A percentile compares a stretch with the other conserved stretches of the same genome.
Conservation (phyloP, 352 stramenopile genomes). For the Phytophthora podocarpi region DNA sequence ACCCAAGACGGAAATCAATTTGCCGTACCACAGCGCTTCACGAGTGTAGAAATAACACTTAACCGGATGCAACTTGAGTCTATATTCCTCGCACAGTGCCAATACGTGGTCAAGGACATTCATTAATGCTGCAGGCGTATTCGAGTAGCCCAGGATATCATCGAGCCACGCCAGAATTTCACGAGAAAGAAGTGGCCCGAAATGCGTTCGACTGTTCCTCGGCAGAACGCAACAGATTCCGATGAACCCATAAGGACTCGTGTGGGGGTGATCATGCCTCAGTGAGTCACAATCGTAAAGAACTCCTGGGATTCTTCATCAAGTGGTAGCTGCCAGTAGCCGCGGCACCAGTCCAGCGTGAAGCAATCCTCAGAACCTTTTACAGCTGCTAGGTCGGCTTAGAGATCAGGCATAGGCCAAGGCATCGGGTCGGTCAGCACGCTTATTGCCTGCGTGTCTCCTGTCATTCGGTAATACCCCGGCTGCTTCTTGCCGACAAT, state of each 20-base stretch:
- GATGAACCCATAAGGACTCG: constrained; percentile 4
- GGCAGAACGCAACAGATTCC: constrained; percentile 8
- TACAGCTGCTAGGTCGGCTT: not conserved
- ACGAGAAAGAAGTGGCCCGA: not conserved
- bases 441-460: not conserved
- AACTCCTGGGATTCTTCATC: constrained; percentile 5
- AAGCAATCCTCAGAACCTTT: constrained; percentile 2
- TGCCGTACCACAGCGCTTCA: constrained; percentile 11
- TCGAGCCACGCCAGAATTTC: constrained; percentile 9
- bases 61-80: constrained; percentile 2
- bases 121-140: not conserved
- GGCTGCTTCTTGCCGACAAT: constrained; percentile 8
- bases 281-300: constrained; percentile 5
- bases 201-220: not conserved
- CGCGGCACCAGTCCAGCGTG: constrained; percentile 3
- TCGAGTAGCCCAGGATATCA: constrained; percentile 3
- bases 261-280: constrained; percentile 5
- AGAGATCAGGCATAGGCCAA: constrained; percentile 10
- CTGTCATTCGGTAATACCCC: not conserved
- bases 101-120: not conserved
- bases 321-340: constrained; percentile 12
- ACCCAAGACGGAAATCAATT: constrained; percentile 1
- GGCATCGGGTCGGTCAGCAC: not conserved
- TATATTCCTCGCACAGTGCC: not conserved
- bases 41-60: constrained; percentile 2